Evolutionary conservation across 164 flowering plant species (phyloP), one percentile per base, ranked within the genome.

Genomic region (grape (Vitis vinifera)): DNA sequence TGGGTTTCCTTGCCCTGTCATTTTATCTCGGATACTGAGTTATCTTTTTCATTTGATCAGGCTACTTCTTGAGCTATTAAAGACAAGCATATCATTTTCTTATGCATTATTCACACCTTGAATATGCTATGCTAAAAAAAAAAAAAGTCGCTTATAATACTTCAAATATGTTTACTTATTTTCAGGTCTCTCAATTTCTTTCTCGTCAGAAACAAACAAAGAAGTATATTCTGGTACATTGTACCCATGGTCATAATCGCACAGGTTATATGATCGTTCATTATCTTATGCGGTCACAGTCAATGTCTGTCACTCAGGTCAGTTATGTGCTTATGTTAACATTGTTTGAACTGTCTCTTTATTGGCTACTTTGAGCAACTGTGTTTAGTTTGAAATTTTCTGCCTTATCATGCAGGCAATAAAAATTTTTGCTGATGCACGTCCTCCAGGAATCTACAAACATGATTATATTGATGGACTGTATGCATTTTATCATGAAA

Each of bases 181-280:
- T 78, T 55, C 87, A 95, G 99, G 97, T 95, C 37, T 64, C 83
- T 51, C 93, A 89, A 64, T 96, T 88, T 73, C 67, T 84, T n/a
- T 70, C 75, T 53, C 93, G 93, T 58, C 97, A 86, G 63, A 91
- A 85, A 72, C 89, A 81, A 37, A 59, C 90, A 30, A 93, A 89
- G 84, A 96, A 87, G 76, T 83, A 78, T 79, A 79, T 91, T 77
- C 85, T 96, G 73, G 97, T 96, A 13, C 99, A 96, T 62, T 96
- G 99, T 71, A 96, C 99, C 8, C 99, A 93, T 80, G 99, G 99
- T 65, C 97, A 92, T 77, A 96, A 96, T 71, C 97, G 99, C 29
- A 96, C 99, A n/a, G 99, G 99, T 59, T 96, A 77, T 69, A 96
- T 96, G 99, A 92, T 92, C 17, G 76, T 88, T 72, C 91, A 96